Base-by-base conservation (phyloP, 2,329 filamentous ascomycete genomes). In the Monosporascus sp. region DNA sequence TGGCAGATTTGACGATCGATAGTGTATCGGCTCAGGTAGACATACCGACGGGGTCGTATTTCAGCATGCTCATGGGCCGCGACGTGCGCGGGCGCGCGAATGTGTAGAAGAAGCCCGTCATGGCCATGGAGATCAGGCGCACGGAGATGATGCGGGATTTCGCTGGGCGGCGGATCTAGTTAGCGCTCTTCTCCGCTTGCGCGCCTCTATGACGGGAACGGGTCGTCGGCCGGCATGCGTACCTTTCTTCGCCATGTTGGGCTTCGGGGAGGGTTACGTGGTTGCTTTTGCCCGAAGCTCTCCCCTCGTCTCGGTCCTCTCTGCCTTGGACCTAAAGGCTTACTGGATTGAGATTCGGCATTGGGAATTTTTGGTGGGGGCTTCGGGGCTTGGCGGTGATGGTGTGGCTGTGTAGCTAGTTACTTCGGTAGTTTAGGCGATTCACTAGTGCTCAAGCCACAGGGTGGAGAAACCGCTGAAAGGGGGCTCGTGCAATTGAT, bases 101-200 rank as follows among this genome's bases (percentile, higher is more conserved):
- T 51, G 91, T 95, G 73, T 93, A 92, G 80, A 93, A 99, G 81
- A 91, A 99, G 67, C 94, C 94, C 26, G 94, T 99, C 87, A 96
- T 87, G 70, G 94, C 94, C 94, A 99, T 99, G 59, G 91, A 96
- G 71, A 99, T 79, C 62, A 99, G 87, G 70, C 94, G 92, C 72
- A 97, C 93, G 69, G 89, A 84, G 70, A 99, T 87, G 62, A 93
- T 87, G 71, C 95, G 91, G 68, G 92, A 89, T 80, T 97, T 97
- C 57, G 80, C 91, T 95, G 70, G 55, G 41, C 14, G 35, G 28
- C 15, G 49, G 41, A 46, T 46, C 17, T 15, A 28, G 50, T 50
- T 20, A 56, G 38, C n/a, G 14, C 35, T n/a, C 48, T 52, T 46
- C 52, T 31, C n/a, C 37, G 37, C 7, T 24, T 18, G 48, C 3